Base-by-base conservation (phyloP, 1,284 basidiomycete species). In the Ustilago loliicola region DNA sequence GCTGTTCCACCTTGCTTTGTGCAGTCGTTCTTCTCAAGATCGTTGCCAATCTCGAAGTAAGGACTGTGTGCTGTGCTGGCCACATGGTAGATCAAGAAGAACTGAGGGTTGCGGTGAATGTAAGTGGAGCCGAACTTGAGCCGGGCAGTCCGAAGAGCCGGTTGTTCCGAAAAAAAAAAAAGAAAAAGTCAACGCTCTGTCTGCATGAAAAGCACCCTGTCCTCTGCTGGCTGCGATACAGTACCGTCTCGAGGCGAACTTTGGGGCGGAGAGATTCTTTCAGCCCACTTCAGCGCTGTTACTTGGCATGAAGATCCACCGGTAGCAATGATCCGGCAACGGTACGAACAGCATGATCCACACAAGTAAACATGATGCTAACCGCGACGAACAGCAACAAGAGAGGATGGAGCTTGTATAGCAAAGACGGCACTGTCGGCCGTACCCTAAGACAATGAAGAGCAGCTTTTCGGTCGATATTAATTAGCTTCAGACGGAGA, bases 191-290 rank as follows among this genome's bases (percentile, higher is more conserved):
- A 2, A 10, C 9, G 21, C 45, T 10, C 40, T 5, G 23, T 23
- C 48, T 50, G 48, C 48, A 25, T 50, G 48, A 50, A 50, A 50
- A 50, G 27, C 23, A 50, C 17, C 21, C 30, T 34, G 19, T 40
- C 45, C 21, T 21, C 45, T 27, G 25, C 36, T 45, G 38, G 30
- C 57, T 42, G 40, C 42, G 7, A 30, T 1, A n/a, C 21, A 38
- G 4, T 23, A n/a, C n/a, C 25, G n/a, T n/a, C 40, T 45, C 30
- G 19, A 40, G 29, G 27, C 38, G 45, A 64, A 56, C 58, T 72
- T 72, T 72, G 69, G 69, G 69, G 69, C 69, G 63, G 63, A 72
- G 59, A 58, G 69, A 53, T 47, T 66, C 15, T 38, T 54, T 45
- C 23, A 15, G 25, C 15, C 40, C 38, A 45, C 55, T 23, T 5